Conservation (phyloP, 257 asterid species). For the Echium plantagineum region DNA sequence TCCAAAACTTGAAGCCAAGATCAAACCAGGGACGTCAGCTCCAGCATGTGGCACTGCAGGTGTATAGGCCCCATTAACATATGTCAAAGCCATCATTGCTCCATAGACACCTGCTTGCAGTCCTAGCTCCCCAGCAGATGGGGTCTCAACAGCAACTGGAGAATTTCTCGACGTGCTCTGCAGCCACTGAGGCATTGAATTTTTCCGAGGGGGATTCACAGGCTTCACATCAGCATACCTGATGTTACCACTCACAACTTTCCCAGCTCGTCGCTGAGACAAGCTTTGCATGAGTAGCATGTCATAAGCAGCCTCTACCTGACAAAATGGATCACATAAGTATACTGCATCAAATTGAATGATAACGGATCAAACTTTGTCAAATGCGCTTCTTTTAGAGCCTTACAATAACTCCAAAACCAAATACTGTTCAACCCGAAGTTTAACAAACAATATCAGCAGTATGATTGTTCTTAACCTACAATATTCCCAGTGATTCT, state of each 20-base stretch:
- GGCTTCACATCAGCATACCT: slow-evolving; percentile 94
- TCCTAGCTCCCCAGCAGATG: slow-evolving; percentile 73
- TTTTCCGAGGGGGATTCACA: slow-evolving; percentile 40
- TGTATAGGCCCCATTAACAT: slow-evolving; percentile 76
- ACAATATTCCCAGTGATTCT: too few relatives aligned
- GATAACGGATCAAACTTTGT: background rate
- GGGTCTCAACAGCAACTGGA: slow-evolving; percentile 60
- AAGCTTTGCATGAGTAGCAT: slow-evolving; percentile 90
- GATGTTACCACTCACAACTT: slow-evolving; percentile 58
- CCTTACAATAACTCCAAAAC: background rate
- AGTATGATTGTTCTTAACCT: too few relatives aligned
- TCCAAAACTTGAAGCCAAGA: slow-evolving; percentile 90
- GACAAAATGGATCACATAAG: slow-evolving; percentile 2
- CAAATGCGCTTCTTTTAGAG: background rate
- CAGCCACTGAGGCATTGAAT: slow-evolving; percentile 83
- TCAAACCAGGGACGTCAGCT: slow-evolving; percentile 84
- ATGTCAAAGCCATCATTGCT: slow-evolving; percentile 79
- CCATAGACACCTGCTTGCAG: slow-evolving; percentile 96
- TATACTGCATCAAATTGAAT: background rate
- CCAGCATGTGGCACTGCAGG: slow-evolving; percentile 46
- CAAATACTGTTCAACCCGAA: too few relatives aligned
- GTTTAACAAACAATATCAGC: too few relatives aligned
- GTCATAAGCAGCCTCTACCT: slow-evolving; percentile 98
- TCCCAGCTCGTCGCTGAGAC: slow-evolving; percentile 82
- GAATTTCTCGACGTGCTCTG: slow-evolving; percentile 44